A percentile compares a stretch with the other conserved stretches of the same genome.
Conservation (phyloP, 2,329 filamentous ascomycete genomes). For the Ophiocordyceps robertsii region DNA sequence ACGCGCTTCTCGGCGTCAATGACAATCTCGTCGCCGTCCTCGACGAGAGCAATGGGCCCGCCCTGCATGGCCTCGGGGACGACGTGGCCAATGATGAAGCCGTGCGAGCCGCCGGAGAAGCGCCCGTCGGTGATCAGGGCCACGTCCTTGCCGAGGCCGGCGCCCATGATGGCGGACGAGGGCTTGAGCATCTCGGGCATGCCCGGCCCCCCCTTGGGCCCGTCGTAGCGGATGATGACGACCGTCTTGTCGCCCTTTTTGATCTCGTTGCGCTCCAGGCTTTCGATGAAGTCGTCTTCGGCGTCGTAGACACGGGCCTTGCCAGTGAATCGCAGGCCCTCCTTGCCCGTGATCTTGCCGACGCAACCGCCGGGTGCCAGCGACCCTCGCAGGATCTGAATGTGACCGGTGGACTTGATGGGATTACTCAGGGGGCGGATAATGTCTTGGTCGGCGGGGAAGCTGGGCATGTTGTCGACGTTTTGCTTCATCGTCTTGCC, state of each 20-base stretch:
- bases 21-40: slow-evolving; percentile 65
- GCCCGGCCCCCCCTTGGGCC: slow-evolving; percentile 82
- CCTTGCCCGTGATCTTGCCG: slow-evolving; percentile 90
- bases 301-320: slow-evolving; percentile 75
- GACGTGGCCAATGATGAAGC: slow-evolving; percentile 78
- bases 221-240: slow-evolving; percentile 83
- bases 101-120: slow-evolving; percentile 72
- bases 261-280: slow-evolving; percentile 64
- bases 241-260: slow-evolving; percentile 81
- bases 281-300: slow-evolving; percentile 66
- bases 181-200: slow-evolving; percentile 96
- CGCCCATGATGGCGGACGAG: slow-evolving; percentile 85
- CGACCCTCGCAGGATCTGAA: slow-evolving; percentile 77
- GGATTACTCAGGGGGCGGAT: slow-evolving; percentile 71
- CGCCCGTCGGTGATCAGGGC: slow-evolving; percentile 63
- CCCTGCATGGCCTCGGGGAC: slow-evolving; percentile 79
- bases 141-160: slow-evolving; percentile 63
- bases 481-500: slow-evolving; percentile 85
- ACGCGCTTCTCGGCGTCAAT: slow-evolving; percentile 68
- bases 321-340: slow-evolving; percentile 71
- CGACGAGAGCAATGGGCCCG: slow-evolving; percentile 71
- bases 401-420: slow-evolving; percentile 76
- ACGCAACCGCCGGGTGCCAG: slow-evolving; percentile 78
- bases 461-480: slow-evolving; percentile 58
- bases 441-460: slow-evolving; percentile 65